phyloP scores from a whole-genome alignment of 305 asterid species.

The Caryopteris hybrid region DNA sequence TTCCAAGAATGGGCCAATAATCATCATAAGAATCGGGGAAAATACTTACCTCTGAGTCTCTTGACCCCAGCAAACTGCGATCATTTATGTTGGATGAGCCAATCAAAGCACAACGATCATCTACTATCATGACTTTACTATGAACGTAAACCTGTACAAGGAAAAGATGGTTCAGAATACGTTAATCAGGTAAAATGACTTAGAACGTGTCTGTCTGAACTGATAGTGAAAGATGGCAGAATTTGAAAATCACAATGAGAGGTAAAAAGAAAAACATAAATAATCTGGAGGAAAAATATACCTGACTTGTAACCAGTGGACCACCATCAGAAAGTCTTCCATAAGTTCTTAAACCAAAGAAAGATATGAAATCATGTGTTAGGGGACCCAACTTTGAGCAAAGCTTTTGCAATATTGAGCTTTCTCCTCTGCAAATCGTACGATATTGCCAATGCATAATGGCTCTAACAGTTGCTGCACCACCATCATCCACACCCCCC shows the following conservation, averaged over 20 bases:
- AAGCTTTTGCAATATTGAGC: constrained; percentile 79
- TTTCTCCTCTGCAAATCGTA: constrained; percentile 74
- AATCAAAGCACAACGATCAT: constrained; percentile 69
- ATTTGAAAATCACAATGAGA: not conserved
- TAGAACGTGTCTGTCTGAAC: not conserved
- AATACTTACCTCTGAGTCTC: constrained; percentile 82
- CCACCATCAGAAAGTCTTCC: constrained; percentile 71
- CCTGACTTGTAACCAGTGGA: constrained; percentile 86
- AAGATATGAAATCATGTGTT: constrained; percentile 70
- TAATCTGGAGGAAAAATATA: constrained; percentile 14
- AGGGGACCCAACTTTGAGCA: constrained; percentile 58
- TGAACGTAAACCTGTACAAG: constrained; percentile 75
- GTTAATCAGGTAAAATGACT: constrained; percentile 5
- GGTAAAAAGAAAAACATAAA: too few species aligned
- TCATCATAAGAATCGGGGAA: not conserved
- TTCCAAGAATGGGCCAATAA: not conserved
- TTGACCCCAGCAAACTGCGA: constrained; percentile 94
- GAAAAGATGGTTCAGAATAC: constrained; percentile 3
- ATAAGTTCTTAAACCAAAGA: constrained; percentile 79
- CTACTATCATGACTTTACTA: constrained; percentile 94
- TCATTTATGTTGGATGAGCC: constrained; percentile 96
- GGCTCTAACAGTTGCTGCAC: constrained; percentile 98
- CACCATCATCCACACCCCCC: constrained; percentile 95
- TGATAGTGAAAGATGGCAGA: not conserved
- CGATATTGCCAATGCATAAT: constrained; percentile 98